Evolutionary conservation across 2,329 filamentous ascomycete genomes (phyloP).

Genomic region (Hypoxylon sp.): DNA sequence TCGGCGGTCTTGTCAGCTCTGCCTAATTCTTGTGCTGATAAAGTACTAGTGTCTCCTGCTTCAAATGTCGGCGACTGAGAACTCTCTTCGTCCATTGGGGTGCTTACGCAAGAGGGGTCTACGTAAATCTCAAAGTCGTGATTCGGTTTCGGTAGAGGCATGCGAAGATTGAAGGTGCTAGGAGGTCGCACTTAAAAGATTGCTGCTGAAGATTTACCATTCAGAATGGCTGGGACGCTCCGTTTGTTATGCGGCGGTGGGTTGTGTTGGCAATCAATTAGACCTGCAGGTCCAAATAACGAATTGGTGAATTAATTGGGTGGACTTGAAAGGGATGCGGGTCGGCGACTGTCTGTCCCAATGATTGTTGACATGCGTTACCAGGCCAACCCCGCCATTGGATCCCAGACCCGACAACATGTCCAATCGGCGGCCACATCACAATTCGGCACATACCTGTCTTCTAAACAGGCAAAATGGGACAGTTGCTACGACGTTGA

Average conservation of each 20-base stretch:
- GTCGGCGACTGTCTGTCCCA: slow-evolving; percentile 22
- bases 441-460: slow-evolving; percentile 12
- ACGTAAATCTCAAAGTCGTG: slow-evolving; percentile 65
- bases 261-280: slow-evolving; percentile 31
- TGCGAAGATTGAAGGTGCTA: slow-evolving; percentile 29
- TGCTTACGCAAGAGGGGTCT: slow-evolving; percentile 62
- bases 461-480: background rate
- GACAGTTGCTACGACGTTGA: background rate
- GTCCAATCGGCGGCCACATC: slow-evolving; percentile 25
- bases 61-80: slow-evolving; percentile 40
- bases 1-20: background rate
- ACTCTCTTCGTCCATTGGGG: slow-evolving; percentile 59
- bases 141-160: slow-evolving; percentile 54
- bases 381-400: slow-evolving; percentile 40
- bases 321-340: slow-evolving; percentile 34
- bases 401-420: slow-evolving; percentile 3
- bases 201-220: slow-evolving; percentile 16
- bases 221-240: slow-evolving; percentile 1
- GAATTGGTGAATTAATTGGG: slow-evolving; percentile 38
- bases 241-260: slow-evolving; percentile 29
- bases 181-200: background rate
- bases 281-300: slow-evolving; percentile 32
- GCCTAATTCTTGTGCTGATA: slow-evolving; percentile 15
- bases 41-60: slow-evolving; percentile 13
- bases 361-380: slow-evolving; percentile 50